Evolutionary conservation across 1,284 basidiomycete species (phyloP).

Genomic region (Apiotrichum brassicae): DNA sequence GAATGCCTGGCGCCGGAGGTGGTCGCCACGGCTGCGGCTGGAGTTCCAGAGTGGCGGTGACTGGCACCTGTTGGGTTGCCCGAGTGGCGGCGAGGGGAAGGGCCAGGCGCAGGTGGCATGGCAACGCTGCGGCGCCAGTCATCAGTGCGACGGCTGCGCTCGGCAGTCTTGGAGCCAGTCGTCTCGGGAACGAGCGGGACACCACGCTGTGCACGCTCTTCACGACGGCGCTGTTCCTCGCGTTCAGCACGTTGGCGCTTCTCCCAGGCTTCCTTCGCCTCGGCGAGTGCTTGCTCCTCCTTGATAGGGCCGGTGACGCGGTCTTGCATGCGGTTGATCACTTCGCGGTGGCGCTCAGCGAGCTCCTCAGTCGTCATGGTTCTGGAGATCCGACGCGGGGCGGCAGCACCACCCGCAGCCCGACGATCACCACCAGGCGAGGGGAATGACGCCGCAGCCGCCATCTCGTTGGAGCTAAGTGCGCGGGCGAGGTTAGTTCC

Average conservation of each 20-base stretch:
- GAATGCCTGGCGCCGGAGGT: not conserved
- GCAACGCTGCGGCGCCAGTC: constrained; percentile 13
- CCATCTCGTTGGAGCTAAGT: constrained; percentile 3
- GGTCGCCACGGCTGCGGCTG: not conserved
- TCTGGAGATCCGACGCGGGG: constrained; percentile 5
- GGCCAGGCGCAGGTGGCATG: not conserved
- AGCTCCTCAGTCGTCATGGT: constrained; percentile 45
- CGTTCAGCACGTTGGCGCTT: constrained; percentile 9
- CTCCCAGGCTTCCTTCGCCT: constrained; percentile 10
- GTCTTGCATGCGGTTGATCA: constrained; percentile 39
- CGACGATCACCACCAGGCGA: not conserved
- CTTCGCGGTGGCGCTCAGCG: constrained; percentile 37
- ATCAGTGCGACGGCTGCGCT: constrained; percentile 10
- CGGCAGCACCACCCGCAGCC: not conserved
- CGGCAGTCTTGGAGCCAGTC: not conserved
- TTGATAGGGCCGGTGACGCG: constrained; percentile 34
- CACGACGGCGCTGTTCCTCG: constrained; percentile 3
- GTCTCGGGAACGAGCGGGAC: constrained; percentile 5
- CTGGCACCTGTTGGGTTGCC: not conserved
- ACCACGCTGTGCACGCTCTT: constrained; percentile 7
- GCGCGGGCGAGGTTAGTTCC: constrained; percentile 11
- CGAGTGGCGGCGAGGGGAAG: too few species aligned
- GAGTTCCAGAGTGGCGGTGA: not conserved
- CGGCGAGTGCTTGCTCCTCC: constrained; percentile 29
- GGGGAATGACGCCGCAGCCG: not conserved